Percentiles rank a stretch among this genome's conserved stretches.
Evolutionary conservation across 148 eudicot species (phyloP).

Genomic region (Gaultheria prostrata): DNA sequence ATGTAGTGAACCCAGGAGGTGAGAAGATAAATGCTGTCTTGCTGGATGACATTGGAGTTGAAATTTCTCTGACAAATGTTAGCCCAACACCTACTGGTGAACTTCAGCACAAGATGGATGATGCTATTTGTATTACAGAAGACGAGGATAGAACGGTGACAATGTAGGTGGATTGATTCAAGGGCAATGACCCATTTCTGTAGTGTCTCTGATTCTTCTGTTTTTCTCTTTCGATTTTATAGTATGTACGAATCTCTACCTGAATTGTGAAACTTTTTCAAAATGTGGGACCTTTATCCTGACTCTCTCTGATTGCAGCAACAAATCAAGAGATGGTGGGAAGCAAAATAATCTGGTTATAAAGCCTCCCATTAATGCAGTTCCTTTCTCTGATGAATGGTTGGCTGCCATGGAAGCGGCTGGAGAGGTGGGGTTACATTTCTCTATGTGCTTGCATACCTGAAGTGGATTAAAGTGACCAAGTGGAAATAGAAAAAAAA

Average conservation of each 20-base stretch:
- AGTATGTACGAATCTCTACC: not conserved
- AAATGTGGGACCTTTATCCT: not conserved
- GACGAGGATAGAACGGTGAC: slow-evolving; percentile 14
- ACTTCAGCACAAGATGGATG: slow-evolving; percentile 18
- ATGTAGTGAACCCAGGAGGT: slow-evolving; percentile 12
- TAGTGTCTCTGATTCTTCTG: not conserved
- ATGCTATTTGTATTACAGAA: slow-evolving; percentile 15
- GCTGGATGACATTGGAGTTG: slow-evolving; percentile 18
- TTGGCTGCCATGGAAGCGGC: slow-evolving; percentile 96
- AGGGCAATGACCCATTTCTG: not conserved
- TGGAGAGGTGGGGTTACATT: slow-evolving; percentile 71
- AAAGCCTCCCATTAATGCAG: slow-evolving; percentile 50
- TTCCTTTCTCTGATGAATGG: slow-evolving; percentile 99
- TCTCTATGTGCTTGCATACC: not conserved
- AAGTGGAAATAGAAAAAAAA: not conserved
- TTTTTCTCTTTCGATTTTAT: not conserved
- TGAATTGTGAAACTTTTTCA: slow-evolving; percentile 8
- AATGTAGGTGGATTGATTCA: slow-evolving; percentile 32
- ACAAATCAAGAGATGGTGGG: slow-evolving; percentile 26
- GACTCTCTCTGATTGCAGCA: slow-evolving; percentile 38
- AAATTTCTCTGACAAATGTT: slow-evolving; percentile 11
- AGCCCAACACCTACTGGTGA: slow-evolving; percentile 10
- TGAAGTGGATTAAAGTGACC: not conserved
- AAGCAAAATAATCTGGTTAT: slow-evolving; percentile 25
- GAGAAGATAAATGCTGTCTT: slow-evolving; percentile 18